These are phyloP conservation scores for Aureobasidium sp. DNA, from an alignment of 2,329 filamentous ascomycete species.

Conservation along the genomic window DNA sequence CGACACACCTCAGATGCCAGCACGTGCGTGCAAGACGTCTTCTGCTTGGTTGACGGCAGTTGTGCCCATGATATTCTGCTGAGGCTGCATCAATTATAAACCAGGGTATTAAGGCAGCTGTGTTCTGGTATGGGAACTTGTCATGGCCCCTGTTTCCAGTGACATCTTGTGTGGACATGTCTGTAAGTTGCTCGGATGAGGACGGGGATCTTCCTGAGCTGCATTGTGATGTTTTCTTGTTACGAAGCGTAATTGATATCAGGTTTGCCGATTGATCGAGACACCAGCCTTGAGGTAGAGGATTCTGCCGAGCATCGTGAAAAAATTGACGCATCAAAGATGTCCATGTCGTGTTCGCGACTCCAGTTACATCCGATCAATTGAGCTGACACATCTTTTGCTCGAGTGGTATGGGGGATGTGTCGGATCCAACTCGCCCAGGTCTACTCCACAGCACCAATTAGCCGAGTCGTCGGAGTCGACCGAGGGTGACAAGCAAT, in stretches of 20 bases:
- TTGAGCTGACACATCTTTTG: not conserved
- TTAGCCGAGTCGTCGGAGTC: not conserved
- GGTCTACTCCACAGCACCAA: not conserved
- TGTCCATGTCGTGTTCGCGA: not conserved
- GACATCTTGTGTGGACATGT: not conserved
- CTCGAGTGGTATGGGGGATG: not conserved
- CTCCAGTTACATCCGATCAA: not conserved
- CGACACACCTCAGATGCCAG: not conserved
- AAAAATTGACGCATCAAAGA: not conserved
- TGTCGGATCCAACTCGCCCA: not conserved
- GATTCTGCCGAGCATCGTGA: not conserved
- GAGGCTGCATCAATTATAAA: not conserved
- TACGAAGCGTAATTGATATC: not conserved
- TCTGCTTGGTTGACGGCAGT: not conserved
- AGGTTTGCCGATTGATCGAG: not conserved
- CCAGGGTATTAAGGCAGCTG: not conserved
- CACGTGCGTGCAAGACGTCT: not conserved
- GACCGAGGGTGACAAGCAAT: not conserved
- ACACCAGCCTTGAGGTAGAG: too few species aligned
- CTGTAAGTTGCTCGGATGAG: not conserved
- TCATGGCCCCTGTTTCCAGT: not conserved
- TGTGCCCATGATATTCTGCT: not conserved
- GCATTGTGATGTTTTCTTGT: not conserved
- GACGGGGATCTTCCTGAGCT: not conserved
- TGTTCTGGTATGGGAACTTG: not conserved